Percentiles rank a stretch among this genome's conserved stretches.
Evolutionary conservation across 2,329 filamentous ascomycete species (phyloP).

Genomic region (Ophidiomyces ophidiicola): DNA sequence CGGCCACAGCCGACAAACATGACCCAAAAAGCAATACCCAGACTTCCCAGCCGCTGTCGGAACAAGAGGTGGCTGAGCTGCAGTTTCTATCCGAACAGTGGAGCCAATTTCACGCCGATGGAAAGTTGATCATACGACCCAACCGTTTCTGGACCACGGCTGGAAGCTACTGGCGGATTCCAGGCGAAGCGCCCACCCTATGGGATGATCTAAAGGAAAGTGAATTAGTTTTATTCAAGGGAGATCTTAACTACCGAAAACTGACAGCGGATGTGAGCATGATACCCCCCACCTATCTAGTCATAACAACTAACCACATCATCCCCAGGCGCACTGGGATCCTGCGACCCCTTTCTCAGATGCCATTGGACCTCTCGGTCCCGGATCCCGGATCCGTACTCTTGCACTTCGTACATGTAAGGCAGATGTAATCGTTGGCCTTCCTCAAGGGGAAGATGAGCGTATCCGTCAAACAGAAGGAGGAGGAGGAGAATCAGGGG

Average conservation of each 20-base stretch:
- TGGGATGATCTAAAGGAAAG: slow-evolving; percentile 66
- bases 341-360: slow-evolving; percentile 73
- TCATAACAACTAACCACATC: slow-evolving; percentile 4
- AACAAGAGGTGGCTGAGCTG: slow-evolving; percentile 55
- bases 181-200: slow-evolving; percentile 53
- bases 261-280: slow-evolving; percentile 67
- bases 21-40: slow-evolving; percentile 43
- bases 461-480: slow-evolving; percentile 55
- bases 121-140: slow-evolving; percentile 67
- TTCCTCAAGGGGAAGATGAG: slow-evolving; percentile 74
- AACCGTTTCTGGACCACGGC: slow-evolving; percentile 85
- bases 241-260: slow-evolving; percentile 93
- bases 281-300: background rate
- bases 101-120: slow-evolving; percentile 67
- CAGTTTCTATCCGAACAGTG: slow-evolving; percentile 71
- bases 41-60: slow-evolving; percentile 50
- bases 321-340: slow-evolving; percentile 58
- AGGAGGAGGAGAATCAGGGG: slow-evolving; percentile 56
- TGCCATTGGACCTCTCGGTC: slow-evolving; percentile 76
- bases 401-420: slow-evolving; percentile 89
- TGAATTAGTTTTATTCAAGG: slow-evolving; percentile 91
- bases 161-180: slow-evolving; percentile 81
- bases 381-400: slow-evolving; percentile 67
- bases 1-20: slow-evolving; percentile 52
- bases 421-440: slow-evolving; percentile 83